Percentiles rank a stretch among this genome's conserved stretches.
phyloP scores from a whole-genome alignment of 2,329 filamentous ascomycete genomes.

The Penicillium sp. region DNA sequence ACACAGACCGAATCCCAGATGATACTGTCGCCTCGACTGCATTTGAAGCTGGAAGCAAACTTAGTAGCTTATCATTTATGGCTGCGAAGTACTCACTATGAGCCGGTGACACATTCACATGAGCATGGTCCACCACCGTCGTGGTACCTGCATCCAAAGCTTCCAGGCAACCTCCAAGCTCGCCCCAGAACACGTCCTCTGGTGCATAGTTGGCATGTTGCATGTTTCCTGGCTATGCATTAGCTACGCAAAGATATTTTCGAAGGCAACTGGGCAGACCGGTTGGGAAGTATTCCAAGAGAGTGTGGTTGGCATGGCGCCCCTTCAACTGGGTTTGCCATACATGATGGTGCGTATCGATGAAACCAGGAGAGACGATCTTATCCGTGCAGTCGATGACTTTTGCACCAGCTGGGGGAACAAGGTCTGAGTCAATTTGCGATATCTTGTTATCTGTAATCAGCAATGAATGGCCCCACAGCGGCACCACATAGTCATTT shows the following conservation, averaged over 20 bases:
- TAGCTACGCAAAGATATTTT: neutral
- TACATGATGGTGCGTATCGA: conserved; percentile 43
- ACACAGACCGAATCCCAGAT: conserved; percentile 31
- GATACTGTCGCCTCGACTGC: conserved; percentile 25
- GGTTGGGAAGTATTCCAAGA: conserved; percentile 41
- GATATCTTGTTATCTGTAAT: conserved; percentile 23
- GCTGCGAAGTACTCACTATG: conserved; percentile 14
- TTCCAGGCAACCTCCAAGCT: conserved; percentile 23
- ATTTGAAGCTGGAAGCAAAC: conserved; percentile 10
- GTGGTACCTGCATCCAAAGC: conserved; percentile 26
- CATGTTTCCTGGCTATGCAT: conserved; percentile 13
- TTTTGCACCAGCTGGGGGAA: conserved; percentile 10
- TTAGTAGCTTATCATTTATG: neutral
- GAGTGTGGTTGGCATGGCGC: conserved; percentile 37
- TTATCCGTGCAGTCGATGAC: conserved; percentile 43
- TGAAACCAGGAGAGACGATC: conserved; percentile 34
- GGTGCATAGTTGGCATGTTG: conserved; percentile 30
- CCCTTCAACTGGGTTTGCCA: conserved; percentile 47
- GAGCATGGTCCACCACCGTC: conserved; percentile 34
- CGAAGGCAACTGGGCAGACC: neutral
- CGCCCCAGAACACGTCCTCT: conserved; percentile 50
- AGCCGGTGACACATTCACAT: conserved; percentile 27
- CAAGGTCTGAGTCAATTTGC: conserved; percentile 17
- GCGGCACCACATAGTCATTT: conserved; percentile 13
- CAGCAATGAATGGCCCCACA: conserved; percentile 11